Percentiles rank a stretch among this genome's conserved stretches.
These are phyloP conservation scores for Diplodia seriata DNA, from an alignment of 2,329 filamentous ascomycete genomes.

Conservation along the genomic window DNA sequence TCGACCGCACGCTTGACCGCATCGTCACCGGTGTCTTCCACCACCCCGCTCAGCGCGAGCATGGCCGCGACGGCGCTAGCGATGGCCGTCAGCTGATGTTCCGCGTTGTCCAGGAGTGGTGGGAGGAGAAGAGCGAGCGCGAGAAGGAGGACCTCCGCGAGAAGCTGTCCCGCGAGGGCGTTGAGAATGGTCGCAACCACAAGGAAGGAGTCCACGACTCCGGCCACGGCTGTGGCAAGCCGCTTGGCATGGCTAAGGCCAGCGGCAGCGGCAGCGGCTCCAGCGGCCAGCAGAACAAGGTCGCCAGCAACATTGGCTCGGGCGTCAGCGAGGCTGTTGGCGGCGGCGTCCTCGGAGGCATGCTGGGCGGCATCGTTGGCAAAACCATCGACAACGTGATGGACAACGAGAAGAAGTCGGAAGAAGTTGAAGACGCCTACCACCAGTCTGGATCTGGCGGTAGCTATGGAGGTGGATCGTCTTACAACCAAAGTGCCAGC, in stretches of 20 bases:
- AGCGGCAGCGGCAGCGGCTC: slow-evolving; percentile 55
- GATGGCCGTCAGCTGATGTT: slow-evolving; percentile 83
- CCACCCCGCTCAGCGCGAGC: slow-evolving; percentile 79
- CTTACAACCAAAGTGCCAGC: slow-evolving; percentile 67
- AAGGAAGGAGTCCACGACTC: slow-evolving; percentile 83
- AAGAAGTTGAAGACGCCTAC: slow-evolving; percentile 54
- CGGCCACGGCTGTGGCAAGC: slow-evolving; percentile 85
- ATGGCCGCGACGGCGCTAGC: slow-evolving; percentile 71
- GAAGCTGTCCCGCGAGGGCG: slow-evolving; percentile 79
- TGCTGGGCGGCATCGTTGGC: slow-evolving; percentile 72
- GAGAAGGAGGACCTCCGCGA: slow-evolving; percentile 72
- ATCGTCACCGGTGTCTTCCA: slow-evolving; percentile 86
- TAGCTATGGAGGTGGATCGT: slow-evolving; percentile 63
- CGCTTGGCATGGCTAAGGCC: slow-evolving; percentile 68
- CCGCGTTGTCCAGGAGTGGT: slow-evolving; percentile 81
- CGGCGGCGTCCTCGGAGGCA: slow-evolving; percentile 70
- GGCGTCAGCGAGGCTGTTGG: slow-evolving; percentile 66
- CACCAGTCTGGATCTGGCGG: slow-evolving; percentile 62
- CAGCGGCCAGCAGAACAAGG: slow-evolving; percentile 37
- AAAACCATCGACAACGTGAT: slow-evolving; percentile 67
- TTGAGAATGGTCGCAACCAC: slow-evolving; percentile 80
- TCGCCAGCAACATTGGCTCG: slow-evolving; percentile 54
- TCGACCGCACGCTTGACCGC: slow-evolving; percentile 72
- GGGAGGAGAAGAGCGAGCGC: slow-evolving; percentile 68
- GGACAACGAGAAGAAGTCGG: slow-evolving; percentile 56